Base-by-base conservation (phyloP, 306 rosid species). In the Ormosia emarginata region DNA sequence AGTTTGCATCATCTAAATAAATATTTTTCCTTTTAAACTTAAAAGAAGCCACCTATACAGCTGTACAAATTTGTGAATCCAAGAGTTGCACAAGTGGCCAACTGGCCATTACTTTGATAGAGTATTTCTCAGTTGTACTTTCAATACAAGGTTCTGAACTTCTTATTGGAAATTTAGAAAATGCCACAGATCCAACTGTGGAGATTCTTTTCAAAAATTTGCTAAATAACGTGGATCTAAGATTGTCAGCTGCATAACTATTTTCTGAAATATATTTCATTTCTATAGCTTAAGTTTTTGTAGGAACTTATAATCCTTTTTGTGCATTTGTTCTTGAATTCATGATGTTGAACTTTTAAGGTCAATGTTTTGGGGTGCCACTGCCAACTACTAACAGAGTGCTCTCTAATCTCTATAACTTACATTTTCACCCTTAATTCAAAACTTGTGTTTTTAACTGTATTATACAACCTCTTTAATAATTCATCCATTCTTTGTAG, bases 271-370 rank as follows among this genome's bases (percentile, higher is more conserved):
- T 75, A 29, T 63, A 61, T 70, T 76, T 40, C 14, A 29, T 49
- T 64, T 73, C 39, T 72, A 11, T 34, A 67, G 73, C 78, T 32
- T 39, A 36, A 32, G 64, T 56, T 81, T 71, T 55, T 81, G 41
- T 46, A 15, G 33, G 64, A 74, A 18, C 46, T 47, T 24, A 33
- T 65, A n/a, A 17, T 55, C 44, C 68, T 10, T 58, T 74, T 30
- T n/a, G 47, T 47, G 15, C 9, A 4, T 17, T 66, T 50, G 13
- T 57, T 44, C 17, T n/a, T 43, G 72, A 76, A 62, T 44, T 75
- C 57, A 18, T 7, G 33, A 62, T 63, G 50, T 53, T 58, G 44
- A 43, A 47, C 30, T 30, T 46, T 11, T 74, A 6, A 9, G n/a
- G 65, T 55, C 41, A 0, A n/a, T 44, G 71, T 8, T 76, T 85